Conservation (phyloP, 441 rosid genomes). For the Populus tomentosa region DNA sequence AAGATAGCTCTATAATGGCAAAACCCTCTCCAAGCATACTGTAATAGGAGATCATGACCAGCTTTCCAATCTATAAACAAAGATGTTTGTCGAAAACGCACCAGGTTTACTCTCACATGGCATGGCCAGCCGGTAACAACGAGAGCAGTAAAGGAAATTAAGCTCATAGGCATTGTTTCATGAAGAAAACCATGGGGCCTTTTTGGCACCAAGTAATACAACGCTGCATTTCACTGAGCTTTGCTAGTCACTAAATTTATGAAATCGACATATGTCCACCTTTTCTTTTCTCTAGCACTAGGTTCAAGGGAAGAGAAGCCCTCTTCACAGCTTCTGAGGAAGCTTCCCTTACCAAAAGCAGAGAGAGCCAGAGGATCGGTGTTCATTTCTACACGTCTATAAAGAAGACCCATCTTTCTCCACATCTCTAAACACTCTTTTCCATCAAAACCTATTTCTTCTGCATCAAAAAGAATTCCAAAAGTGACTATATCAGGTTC, state of each 20-base stretch:
- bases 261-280: slow-evolving; percentile 43
- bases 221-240: slow-evolving; percentile 16
- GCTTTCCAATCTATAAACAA: too few species aligned
- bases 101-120: neutral
- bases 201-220: neutral
- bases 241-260: slow-evolving; percentile 36
- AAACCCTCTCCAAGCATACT: neutral
- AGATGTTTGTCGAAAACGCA: neutral
- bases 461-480: slow-evolving; percentile 54
- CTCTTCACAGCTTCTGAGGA: slow-evolving; percentile 48
- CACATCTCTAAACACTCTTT: slow-evolving; percentile 40
- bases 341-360: slow-evolving; percentile 62
- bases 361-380: slow-evolving; percentile 61
- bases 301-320: slow-evolving; percentile 30
- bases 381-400: slow-evolving; percentile 42
- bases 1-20: neutral
- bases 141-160: neutral
- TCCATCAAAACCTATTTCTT: slow-evolving; percentile 38
- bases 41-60: neutral
- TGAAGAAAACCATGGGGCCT: neutral
- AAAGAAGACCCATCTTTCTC: slow-evolving; percentile 55
- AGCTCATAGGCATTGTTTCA: too few species aligned
- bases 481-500: slow-evolving; percentile 66
- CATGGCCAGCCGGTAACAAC: neutral
- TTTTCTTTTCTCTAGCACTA: slow-evolving; percentile 27